Evolutionary conservation across 208 protist species (phyloP).

Genomic region (Trypanosoma lewisi): DNA sequence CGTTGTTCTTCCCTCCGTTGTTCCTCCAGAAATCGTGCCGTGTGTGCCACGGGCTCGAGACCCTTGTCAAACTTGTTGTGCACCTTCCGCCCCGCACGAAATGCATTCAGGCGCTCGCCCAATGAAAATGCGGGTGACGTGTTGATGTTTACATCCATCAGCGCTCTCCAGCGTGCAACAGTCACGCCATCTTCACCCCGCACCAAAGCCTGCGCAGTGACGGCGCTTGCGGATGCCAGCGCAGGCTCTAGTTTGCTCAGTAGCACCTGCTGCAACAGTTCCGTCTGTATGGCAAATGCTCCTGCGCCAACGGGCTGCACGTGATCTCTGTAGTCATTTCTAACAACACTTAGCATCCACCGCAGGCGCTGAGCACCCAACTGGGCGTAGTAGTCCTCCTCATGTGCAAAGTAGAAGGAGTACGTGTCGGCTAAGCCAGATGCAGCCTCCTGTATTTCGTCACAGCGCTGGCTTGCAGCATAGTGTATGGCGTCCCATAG

Average conservation of each 20-base stretch:
- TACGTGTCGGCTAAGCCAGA: constrained; percentile 13
- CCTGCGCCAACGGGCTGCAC: constrained; percentile 8
- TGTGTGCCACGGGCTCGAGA: constrained; percentile 17
- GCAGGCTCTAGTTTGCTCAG: constrained; percentile 2
- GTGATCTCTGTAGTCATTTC: background rate
- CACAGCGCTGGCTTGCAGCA: constrained; percentile 16
- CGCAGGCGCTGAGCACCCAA: constrained; percentile 4
- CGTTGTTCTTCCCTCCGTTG: constrained; percentile 1
- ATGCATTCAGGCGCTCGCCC: background rate
- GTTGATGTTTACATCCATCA: background rate
- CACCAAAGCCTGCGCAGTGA: background rate
- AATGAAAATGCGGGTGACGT: background rate
- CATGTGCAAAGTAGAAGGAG: constrained; percentile 14
- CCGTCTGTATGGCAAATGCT: constrained; percentile 11
- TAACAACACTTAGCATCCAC: background rate
- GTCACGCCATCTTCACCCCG: background rate
- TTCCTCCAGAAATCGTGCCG: constrained; percentile 18
- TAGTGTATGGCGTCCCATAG: constrained; percentile 21
- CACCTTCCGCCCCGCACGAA: constrained; percentile 8
- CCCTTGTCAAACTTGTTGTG: constrained; percentile 16
- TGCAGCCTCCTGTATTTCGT: constrained; percentile 12
- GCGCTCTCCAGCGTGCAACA: background rate
- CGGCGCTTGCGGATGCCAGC: background rate
- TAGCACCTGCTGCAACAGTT: constrained; percentile 10
- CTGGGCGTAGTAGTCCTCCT: constrained; percentile 1